These are phyloP conservation scores for Cordyceps pruinosa DNA, from an alignment of 2,329 filamentous ascomycete genomes.

Conservation along the genomic window DNA sequence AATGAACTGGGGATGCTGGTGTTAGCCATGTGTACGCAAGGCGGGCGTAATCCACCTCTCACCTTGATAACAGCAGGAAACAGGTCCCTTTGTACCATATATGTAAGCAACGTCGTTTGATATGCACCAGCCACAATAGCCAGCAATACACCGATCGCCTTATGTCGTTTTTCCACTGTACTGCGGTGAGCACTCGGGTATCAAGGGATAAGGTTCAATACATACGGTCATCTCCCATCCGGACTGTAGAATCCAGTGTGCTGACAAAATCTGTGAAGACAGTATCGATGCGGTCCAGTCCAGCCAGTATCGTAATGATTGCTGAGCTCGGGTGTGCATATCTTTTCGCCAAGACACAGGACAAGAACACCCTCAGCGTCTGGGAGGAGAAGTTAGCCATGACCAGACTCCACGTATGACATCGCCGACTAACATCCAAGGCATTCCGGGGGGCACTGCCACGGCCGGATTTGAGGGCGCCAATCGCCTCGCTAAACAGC, in stretches of 20 bases:
- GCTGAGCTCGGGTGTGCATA: constrained; percentile 95
- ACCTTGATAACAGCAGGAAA: constrained; percentile 96
- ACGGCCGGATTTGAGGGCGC: constrained; percentile 54
- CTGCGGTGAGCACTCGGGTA: neutral
- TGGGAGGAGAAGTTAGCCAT: constrained; percentile 33
- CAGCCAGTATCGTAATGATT: constrained; percentile 82
- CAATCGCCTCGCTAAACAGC: constrained; percentile 68
- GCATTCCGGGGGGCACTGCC: constrained; percentile 67
- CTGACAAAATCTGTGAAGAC: constrained; percentile 85
- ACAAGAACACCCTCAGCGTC: constrained; percentile 86
- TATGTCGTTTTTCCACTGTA: constrained; percentile 65
- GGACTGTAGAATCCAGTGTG: constrained; percentile 74
- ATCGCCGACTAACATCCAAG: constrained; percentile 57
- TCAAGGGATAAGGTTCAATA: constrained; percentile 12
- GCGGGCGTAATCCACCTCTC: constrained; percentile 19
- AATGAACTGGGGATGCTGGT: constrained; percentile 52
- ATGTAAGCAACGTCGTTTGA: constrained; percentile 87
- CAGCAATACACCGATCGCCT: constrained; percentile 74
- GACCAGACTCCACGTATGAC: too few species aligned
- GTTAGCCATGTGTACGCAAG: neutral
- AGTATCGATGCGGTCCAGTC: constrained; percentile 78
- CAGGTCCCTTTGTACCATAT: constrained; percentile 88
- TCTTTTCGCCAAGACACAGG: constrained; percentile 74
- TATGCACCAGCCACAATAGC: constrained; percentile 90
- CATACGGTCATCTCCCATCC: constrained; percentile 65